Evolutionary conservation across 2,329 filamentous ascomycete species (phyloP).

Genomic region (Venturiaceae sp.): DNA sequence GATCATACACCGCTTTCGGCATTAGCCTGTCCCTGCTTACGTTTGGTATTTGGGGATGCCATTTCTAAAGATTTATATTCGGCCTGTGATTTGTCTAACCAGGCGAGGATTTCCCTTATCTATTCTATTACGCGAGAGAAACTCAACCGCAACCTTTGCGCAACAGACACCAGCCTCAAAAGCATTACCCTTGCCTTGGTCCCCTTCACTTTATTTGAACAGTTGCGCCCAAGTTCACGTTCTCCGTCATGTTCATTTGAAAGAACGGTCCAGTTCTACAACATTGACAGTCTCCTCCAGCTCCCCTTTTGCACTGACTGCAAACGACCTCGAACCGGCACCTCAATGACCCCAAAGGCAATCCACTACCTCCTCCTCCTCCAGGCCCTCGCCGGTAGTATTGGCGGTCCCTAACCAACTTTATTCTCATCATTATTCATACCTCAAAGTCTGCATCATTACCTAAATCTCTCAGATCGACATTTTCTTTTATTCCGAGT

Average conservation of each 20-base stretch:
- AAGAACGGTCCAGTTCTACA: background rate
- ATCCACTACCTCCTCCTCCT: conserved; percentile 32
- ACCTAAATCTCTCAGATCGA: background rate
- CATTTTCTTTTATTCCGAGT: background rate
- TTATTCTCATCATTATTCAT: background rate
- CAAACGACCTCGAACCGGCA: background rate
- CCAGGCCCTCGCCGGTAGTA: conserved; percentile 11
- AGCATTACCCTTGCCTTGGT: background rate
- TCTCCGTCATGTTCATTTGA: background rate
- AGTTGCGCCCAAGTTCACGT: background rate
- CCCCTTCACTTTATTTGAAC: background rate
- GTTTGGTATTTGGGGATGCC: background rate
- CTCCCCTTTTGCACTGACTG: background rate
- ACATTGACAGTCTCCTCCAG: background rate
- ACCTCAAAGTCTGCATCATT: background rate
- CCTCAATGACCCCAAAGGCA: conserved; percentile 32
- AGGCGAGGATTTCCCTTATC: background rate
- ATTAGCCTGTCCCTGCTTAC: background rate
- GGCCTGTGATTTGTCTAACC: background rate
- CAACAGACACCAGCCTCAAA: conserved; percentile 1
- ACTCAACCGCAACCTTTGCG: background rate
- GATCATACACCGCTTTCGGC: background rate
- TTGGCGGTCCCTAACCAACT: background rate
- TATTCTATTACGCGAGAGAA: background rate
- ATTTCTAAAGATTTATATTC: background rate